Percentiles rank a stretch among this genome's conserved stretches.
phyloP scores from a whole-genome alignment of 2,329 filamentous ascomycete species.

The Ophiosphaerella narmari region DNA sequence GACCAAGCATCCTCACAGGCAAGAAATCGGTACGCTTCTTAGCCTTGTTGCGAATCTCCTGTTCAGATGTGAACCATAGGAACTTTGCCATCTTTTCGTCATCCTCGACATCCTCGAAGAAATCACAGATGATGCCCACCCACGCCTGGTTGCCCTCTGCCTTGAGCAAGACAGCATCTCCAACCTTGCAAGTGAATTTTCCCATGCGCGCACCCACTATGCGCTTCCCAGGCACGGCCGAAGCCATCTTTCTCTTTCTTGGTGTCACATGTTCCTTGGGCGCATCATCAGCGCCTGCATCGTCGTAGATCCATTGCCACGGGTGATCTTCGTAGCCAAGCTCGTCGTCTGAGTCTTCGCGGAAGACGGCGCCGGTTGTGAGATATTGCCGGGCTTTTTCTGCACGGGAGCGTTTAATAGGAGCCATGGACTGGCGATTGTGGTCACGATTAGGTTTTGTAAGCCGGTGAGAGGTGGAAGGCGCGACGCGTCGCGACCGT shows the following conservation, averaged over 20 bases:
- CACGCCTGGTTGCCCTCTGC: conserved; percentile 89
- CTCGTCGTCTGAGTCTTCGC: conserved; percentile 89
- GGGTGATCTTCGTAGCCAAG: conserved; percentile 60
- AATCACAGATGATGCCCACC: conserved; percentile 87
- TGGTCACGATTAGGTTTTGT: conserved; percentile 21
- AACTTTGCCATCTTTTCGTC: conserved; percentile 81
- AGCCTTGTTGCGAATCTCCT: conserved; percentile 81
- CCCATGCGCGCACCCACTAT: conserved; percentile 87
- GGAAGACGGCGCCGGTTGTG: conserved; percentile 64
- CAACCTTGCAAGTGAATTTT: conserved; percentile 76
- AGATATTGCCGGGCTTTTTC: conserved; percentile 57
- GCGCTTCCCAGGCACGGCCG: conserved; percentile 38
- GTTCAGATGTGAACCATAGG: conserved; percentile 94
- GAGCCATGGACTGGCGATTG: conserved; percentile 41
- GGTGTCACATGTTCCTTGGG: conserved; percentile 32
- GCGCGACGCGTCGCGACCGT: conserved; percentile 34
- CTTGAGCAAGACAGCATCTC: conserved; percentile 85
- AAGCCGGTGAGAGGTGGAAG: conserved; percentile 23
- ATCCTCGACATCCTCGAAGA: conserved; percentile 64
- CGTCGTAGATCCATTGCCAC: conserved; percentile 63
- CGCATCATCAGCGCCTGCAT: conserved; percentile 22
- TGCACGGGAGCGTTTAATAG: conserved; percentile 46
- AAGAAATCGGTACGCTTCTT: conserved; percentile 83
- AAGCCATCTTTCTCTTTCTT: conserved; percentile 38
- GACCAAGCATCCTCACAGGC: conserved; percentile 54